Percentiles rank a stretch among this genome's conserved stretches.
Evolutionary conservation across 1,139 yeast species (phyloP).

Genomic region (Saccharomyces pastorianus): DNA sequence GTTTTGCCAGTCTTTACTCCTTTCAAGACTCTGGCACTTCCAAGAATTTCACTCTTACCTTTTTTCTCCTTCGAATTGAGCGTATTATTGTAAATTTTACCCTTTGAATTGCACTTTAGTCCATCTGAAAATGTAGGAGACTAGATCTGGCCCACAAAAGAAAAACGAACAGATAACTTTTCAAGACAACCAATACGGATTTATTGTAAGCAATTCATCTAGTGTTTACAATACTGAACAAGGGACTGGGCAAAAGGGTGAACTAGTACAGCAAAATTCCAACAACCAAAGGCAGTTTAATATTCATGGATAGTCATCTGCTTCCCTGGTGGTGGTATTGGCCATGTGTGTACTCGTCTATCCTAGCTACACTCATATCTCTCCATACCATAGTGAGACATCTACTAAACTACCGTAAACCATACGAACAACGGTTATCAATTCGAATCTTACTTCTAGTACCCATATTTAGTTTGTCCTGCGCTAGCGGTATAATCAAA

Average conservation of each 20-base stretch:
- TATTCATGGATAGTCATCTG: background rate
- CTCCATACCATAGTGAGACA: slow-evolving; percentile 44
- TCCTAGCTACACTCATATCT: slow-evolving; percentile 31
- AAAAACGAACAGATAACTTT: background rate
- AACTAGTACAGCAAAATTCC: background rate
- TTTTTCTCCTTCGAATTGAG: background rate
- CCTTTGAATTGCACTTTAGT: background rate
- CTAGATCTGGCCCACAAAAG: background rate
- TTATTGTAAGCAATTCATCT: background rate
- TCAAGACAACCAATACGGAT: background rate
- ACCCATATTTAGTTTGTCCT: slow-evolving; percentile 48
- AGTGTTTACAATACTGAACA: background rate
- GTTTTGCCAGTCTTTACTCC: too few relatives aligned
- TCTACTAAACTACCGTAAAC: slow-evolving; percentile 70
- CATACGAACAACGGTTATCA: slow-evolving; percentile 77
- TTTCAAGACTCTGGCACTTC: background rate
- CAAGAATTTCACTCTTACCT: background rate
- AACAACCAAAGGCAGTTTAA: background rate
- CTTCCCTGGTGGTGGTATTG: slow-evolving; percentile 18
- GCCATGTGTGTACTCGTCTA: slow-evolving; percentile 9
- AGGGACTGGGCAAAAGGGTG: background rate
- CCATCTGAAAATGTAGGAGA: background rate
- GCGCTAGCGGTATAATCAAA: slow-evolving; percentile 47
- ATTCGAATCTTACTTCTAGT: slow-evolving; percentile 64
- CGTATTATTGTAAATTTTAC: background rate